These are phyloP conservation scores for Penicillium longicatenatum DNA, from an alignment of 495 filamentous ascomycete genomes.

Conservation along the genomic window DNA sequence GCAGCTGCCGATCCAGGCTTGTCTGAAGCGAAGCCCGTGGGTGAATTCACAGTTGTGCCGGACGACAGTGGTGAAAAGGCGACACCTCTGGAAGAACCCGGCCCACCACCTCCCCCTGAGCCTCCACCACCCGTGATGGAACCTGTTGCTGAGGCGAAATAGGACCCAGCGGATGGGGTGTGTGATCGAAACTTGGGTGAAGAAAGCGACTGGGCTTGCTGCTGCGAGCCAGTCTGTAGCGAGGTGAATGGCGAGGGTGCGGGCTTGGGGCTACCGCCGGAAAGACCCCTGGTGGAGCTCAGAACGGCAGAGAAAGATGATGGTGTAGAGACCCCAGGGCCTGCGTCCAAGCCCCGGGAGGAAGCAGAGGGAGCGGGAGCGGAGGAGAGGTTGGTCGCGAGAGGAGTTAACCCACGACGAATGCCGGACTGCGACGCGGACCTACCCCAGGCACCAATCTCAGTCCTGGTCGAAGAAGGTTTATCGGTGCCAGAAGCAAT, in stretches of 20 bases:
- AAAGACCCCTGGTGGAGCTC: conserved; percentile 49
- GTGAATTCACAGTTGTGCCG: conserved; percentile 62
- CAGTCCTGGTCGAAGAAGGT: conserved; percentile 55
- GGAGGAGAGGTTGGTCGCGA: conserved; percentile 58
- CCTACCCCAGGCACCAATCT: conserved; percentile 64
- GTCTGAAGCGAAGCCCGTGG: conserved; percentile 57
- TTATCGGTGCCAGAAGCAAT: conserved; percentile 61
- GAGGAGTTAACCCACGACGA: conserved; percentile 64
- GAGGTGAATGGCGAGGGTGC: conserved; percentile 55
- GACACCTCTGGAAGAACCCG: conserved; percentile 55
- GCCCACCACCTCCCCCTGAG: conserved; percentile 61
- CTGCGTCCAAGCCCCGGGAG: conserved; percentile 48
- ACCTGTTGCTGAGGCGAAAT: conserved; percentile 56
- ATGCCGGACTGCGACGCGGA: conserved; percentile 57
- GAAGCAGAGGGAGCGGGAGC: conserved; percentile 41
- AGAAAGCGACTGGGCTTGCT: conserved; percentile 56
- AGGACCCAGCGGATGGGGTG: conserved; percentile 60
- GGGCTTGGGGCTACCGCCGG: conserved; percentile 53
- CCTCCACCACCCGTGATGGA: conserved; percentile 62
- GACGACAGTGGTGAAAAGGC: conserved; percentile 66
- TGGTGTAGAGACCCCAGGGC: conserved; percentile 48
- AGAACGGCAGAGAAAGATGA: conserved; percentile 61
- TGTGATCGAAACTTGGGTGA: conserved; percentile 61
- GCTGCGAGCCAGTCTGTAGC: conserved; percentile 62
- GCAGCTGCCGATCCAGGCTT: conserved; percentile 47